phyloP scores from a whole-genome alignment of 2,329 filamentous ascomycete species.

The Calonectria naviculata region DNA sequence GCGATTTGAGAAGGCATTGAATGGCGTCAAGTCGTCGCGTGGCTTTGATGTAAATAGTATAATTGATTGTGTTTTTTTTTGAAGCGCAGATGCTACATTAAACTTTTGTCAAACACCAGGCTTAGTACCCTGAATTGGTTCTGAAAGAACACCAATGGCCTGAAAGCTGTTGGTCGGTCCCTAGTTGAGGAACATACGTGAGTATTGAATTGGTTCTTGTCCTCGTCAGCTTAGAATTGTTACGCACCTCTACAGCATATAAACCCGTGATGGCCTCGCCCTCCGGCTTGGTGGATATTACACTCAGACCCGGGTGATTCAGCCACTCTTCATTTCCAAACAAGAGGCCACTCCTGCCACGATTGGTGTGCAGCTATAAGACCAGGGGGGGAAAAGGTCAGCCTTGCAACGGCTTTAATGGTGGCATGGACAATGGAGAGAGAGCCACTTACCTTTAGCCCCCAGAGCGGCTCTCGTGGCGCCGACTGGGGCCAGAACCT shows the following conservation, averaged over 20 bases:
- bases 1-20: constrained; percentile 30
- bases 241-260: background rate
- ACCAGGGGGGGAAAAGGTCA: background rate
- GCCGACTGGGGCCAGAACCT: background rate
- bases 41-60: constrained; percentile 34
- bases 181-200: background rate
- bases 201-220: background rate
- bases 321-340: background rate
- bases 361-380: constrained; percentile 2
- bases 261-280: background rate
- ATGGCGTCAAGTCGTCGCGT: constrained; percentile 29
- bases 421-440: background rate
- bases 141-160: background rate
- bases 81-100: constrained; percentile 1
- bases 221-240: background rate
- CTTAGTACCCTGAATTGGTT: background rate
- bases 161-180: background rate
- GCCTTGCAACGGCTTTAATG: background rate
- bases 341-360: background rate
- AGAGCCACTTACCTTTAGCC: background rate
- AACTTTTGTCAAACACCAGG: background rate
- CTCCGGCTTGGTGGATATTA: background rate
- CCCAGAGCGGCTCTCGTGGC: background rate
- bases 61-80: constrained; percentile 23
- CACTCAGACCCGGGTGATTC: background rate